Evolutionary conservation across 495 filamentous ascomycete genomes (phyloP), one percentile per base, ranked within the genome.

Genomic region (Penicillium antarcticum): DNA sequence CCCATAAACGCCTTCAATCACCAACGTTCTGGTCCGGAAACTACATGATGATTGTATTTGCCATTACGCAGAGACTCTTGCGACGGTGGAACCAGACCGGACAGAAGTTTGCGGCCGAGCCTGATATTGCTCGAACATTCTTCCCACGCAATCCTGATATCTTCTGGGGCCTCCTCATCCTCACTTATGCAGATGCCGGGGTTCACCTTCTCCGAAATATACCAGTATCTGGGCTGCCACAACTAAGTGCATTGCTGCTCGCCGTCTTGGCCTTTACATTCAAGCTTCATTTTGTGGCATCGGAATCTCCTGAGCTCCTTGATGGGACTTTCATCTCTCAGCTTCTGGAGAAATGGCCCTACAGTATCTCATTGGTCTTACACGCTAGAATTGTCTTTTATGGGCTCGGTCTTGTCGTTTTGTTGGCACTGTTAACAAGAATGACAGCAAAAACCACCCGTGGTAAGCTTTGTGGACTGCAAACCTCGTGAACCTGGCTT

Each of bases 81-180:
- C 73, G 88, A 38, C 77, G 84, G 33, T 99, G 92, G 92, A 97
- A 97, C 64, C 94, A 97, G 65, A 97, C 94, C 0, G 94, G 94
- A 18, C 91, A 96, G 57, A 99, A 99, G 53, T 88, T 88, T 56
- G 84, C 94, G 13, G 92, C 90, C 12, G 87, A 86, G 42, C 82
- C 90, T 42, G 92, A 96, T 61, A 94, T 96, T 43, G 85, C 86
- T 47, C 84, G 82, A 32, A 74, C 56, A 7, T 86, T 87, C 56
- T 72, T 97, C 17, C 69, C 81, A 31, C 62, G 67, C 2, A 79
- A 88, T 55, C 82, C 79, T 1, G 48, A 71, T 17, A 44, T 86
- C 2, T 76, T 98, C 9, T 98, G 94, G 92, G 58, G 57, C n/a
- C 69, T 95, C 17, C 77, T 96, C 14, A 67, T 81, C 7, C 58